phyloP scores from a whole-genome alignment of 2,329 filamentous ascomycete genomes.

The Penicillium sp. region DNA sequence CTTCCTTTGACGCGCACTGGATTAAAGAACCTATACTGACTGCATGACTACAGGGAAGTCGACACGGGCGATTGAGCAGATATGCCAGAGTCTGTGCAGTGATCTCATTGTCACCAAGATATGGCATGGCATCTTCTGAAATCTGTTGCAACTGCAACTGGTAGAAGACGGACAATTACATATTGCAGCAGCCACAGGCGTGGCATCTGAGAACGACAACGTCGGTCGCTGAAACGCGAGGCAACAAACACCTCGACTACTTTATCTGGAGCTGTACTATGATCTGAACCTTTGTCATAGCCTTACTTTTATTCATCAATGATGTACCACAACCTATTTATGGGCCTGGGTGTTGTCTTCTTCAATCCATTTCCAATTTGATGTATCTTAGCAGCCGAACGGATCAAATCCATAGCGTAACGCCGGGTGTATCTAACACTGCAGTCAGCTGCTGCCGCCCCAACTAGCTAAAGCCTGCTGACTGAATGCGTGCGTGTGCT shows the following conservation, averaged over 20 bases:
- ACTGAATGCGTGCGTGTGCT: slow-evolving; percentile 13
- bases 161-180: neutral
- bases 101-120: neutral
- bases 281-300: slow-evolving; percentile 10
- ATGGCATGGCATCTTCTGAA: neutral
- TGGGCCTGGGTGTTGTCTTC: slow-evolving; percentile 6
- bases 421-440: slow-evolving; percentile 16
- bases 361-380: slow-evolving; percentile 14
- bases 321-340: slow-evolving; percentile 11
- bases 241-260: neutral
- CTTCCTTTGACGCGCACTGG: neutral
- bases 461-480: slow-evolving; percentile 13
- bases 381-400: slow-evolving; percentile 29
- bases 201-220: neutral
- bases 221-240: slow-evolving; percentile 12
- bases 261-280: slow-evolving; percentile 5
- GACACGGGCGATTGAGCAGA: slow-evolving; percentile 42
- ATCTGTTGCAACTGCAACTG: neutral
- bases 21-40: slow-evolving; percentile 23
- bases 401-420: slow-evolving; percentile 22
- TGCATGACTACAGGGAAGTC: slow-evolving; percentile 35
- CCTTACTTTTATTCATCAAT: slow-evolving; percentile 7
- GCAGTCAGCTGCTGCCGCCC: slow-evolving; percentile 17
- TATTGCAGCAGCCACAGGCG: neutral
- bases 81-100: neutral